Base-by-base conservation (phyloP, 2,329 filamentous ascomycete species). In the Penicillium digitatum region DNA sequence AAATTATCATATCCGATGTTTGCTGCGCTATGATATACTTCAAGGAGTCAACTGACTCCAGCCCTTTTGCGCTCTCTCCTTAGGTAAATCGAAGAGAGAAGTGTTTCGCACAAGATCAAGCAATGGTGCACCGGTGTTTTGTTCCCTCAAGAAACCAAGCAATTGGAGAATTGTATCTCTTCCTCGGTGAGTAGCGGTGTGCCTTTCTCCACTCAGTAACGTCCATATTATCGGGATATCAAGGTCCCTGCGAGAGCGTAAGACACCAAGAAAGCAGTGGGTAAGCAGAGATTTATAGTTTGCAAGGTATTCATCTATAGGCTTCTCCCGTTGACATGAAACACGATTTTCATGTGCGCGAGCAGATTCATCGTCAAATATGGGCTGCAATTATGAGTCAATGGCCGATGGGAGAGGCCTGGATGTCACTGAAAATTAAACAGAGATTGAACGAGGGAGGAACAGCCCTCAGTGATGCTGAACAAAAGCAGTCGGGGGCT, bases 151-250 rank as follows among this genome's bases (percentile, higher is more conserved):
- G 18, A 76, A 61, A 12, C 72, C 66, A 32, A 70, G 68, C 26
- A 75, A 60, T 48, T 76, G 71, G 34, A 69, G 70, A 32, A 71
- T 50, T 75, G 71, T 63, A 72, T 68, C 48, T 76, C 72, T 48
- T 76, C 73, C 22, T 71, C 69, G 3, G 66, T 72, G 38, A 72
- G 53, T 5, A 67, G 55, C 5, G 58, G 57, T 0, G 58, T 64
- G 35, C 48, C 54, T 35, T 57, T 37, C 20, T 52, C 44, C 6
- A 37, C 43, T 14, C 40, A 59, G 29, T 52, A 52, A 22, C 51
- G 55, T 45, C 54, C 38, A 52, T 54, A 39, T 34, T 59, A 61
- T 22, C 57, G 61, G 27, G 66, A 71, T 12, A 64, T 54, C 48
- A 69, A 64, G 12, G 69, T 54, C 3, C 66, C 62, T 1, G 65